Evolutionary conservation across 208 protist species (phyloP).

Genomic region (Trypanosoma avium): DNA sequence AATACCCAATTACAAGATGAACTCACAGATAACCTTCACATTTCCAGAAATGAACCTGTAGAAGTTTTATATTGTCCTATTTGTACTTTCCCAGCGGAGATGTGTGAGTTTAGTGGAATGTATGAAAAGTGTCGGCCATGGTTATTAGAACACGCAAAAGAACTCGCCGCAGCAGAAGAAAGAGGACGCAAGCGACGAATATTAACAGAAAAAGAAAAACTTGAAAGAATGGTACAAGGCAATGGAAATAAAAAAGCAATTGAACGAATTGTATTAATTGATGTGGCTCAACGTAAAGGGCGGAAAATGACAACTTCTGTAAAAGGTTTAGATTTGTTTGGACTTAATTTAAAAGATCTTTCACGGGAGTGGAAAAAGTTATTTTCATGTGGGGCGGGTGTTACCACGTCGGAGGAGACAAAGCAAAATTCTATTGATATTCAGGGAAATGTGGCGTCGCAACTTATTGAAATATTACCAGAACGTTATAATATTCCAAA

Average conservation of each 20-base stretch:
- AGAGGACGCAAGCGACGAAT: slow-evolving; percentile 75
- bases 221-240: slow-evolving; percentile 77
- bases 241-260: slow-evolving; percentile 78
- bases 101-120: slow-evolving; percentile 91
- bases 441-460: slow-evolving; percentile 69
- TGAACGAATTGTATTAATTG: slow-evolving; percentile 69
- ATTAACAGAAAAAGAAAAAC: slow-evolving; percentile 79
- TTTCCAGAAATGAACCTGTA: slow-evolving; percentile 50
- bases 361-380: slow-evolving; percentile 81
- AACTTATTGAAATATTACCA: slow-evolving; percentile 74
- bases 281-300: slow-evolving; percentile 58
- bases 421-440: slow-evolving; percentile 80
- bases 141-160: slow-evolving; percentile 83
- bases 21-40: slow-evolving; percentile 29
- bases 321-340: slow-evolving; percentile 84
- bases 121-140: slow-evolving; percentile 91
- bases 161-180: slow-evolving; percentile 82
- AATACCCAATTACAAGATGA: neutral
- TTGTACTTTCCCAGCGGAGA: slow-evolving; percentile 90
- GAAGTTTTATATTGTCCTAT: slow-evolving; percentile 90
- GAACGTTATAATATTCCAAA: slow-evolving; percentile 80
- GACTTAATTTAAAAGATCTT: slow-evolving; percentile 83
- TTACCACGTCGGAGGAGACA: slow-evolving; percentile 59
- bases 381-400: slow-evolving; percentile 82
- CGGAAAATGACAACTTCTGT: slow-evolving; percentile 73